These are phyloP conservation scores for Musa balbisiana DNA, from an alignment of 202 grass and related monocot genomes.

Conservation along the genomic window DNA sequence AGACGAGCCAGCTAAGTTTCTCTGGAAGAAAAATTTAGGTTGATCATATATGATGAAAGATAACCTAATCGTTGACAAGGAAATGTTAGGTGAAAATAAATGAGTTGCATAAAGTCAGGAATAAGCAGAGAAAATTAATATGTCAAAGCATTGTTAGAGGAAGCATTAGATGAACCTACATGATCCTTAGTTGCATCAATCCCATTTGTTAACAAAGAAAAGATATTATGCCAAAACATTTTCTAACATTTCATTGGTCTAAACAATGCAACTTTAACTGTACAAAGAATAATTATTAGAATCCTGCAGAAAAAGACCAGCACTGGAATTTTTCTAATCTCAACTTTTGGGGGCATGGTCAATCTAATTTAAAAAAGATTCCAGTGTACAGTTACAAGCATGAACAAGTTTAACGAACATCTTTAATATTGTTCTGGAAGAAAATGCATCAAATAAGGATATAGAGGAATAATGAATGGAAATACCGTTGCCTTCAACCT, in stretches of 20 bases:
- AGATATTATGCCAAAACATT: not conserved
- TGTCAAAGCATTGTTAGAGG: not conserved
- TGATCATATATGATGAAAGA: not conserved
- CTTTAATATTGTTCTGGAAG: not conserved
- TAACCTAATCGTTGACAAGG: not conserved
- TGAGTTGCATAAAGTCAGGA: not conserved
- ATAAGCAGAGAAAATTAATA: not conserved
- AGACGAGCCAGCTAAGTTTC: not conserved
- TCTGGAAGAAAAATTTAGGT: not conserved
- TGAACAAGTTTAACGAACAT: not conserved
- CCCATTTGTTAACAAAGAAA: not conserved
- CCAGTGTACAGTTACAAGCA: not conserved
- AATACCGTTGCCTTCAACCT: constrained; percentile 82
- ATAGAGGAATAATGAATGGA: not conserved
- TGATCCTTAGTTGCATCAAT: not conserved
- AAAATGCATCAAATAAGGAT: not conserved
- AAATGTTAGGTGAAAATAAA: not conserved
- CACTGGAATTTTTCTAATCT: not conserved
- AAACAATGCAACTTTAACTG: not conserved
- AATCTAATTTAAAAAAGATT: not conserved
- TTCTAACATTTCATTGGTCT: not conserved
- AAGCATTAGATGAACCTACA: not conserved
- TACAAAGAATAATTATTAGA: too few relatives aligned
- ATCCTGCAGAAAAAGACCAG: not conserved
- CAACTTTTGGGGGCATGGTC: not conserved